Percentiles rank a stretch among this genome's conserved stretches.
These are phyloP conservation scores for Scheffersomyces stambukii DNA, from an alignment of 1,139 yeast genomes.

Conservation along the genomic window DNA sequence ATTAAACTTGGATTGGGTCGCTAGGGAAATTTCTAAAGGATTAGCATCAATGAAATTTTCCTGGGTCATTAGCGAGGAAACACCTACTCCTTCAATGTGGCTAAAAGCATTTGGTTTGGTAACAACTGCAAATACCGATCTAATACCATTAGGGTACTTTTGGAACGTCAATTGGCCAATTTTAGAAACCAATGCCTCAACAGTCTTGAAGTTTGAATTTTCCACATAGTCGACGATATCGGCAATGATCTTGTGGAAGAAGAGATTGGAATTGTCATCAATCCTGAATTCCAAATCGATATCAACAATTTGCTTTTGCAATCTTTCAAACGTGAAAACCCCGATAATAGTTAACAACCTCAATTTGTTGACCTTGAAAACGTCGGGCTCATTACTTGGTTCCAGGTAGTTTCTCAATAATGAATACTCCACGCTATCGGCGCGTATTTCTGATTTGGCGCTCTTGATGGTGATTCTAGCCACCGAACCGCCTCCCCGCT, in stretches of 20 bases:
- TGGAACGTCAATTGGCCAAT: constrained; percentile 63
- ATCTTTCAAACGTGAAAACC: constrained; percentile 83
- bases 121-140: constrained; percentile 52
- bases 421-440: constrained; percentile 43
- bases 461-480: constrained; percentile 44
- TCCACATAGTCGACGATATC: constrained; percentile 60
- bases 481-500: constrained; percentile 48
- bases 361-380: constrained; percentile 47
- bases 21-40: constrained; percentile 15
- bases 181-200: constrained; percentile 80
- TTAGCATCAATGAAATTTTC: constrained; percentile 26
- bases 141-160: constrained; percentile 28
- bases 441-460: constrained; percentile 55
- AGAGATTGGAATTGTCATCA: constrained; percentile 29
- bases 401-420: constrained; percentile 22
- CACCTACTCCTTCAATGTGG: constrained; percentile 88
- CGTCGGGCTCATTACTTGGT: constrained; percentile 12
- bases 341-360: constrained; percentile 77
- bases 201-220: constrained; percentile 76
- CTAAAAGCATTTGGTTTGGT: constrained; percentile 87
- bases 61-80: constrained; percentile 53
- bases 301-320: constrained; percentile 67
- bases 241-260: constrained; percentile 38
- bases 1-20: constrained; percentile 13
- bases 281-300: constrained; percentile 52